Base-by-base conservation (phyloP, 139 green algal species). In the Coelastrella sp. region DNA sequence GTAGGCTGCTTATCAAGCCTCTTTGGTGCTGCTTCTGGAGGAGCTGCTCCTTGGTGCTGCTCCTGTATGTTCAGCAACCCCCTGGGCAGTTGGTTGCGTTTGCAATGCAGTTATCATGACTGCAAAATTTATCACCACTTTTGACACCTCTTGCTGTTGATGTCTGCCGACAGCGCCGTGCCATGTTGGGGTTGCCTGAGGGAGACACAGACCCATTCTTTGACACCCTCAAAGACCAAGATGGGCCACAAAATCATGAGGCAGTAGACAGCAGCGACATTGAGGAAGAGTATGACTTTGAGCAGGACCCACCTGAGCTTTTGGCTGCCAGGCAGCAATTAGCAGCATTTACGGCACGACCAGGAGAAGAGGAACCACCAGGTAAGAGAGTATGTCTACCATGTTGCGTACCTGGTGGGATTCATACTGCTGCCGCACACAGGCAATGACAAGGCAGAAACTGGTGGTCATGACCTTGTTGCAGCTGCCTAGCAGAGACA, bases 191-290 rank as follows among this genome's bases (percentile, higher is more conserved):
- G 4, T 91, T 98, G 88, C 87, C 94, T 0, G 89, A 92, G 15
- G 96, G 95, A 4, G 95, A 97, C 86, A 97, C 94, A 10, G 96
- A 98, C 90, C 96, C 96, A 8, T 94, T 91, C 79, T 91, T 97
- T 80, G 96, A 98, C 49, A 91, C 93, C 12, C 56, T 97, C 10
- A 24, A 58, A 76, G 74, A 83, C 49, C 17, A 84, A 63, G 8
- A 57, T 12, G 68, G 68, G 60, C 11, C 27, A 12, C 10, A 11
- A 49, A 20, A 85, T n/a, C 8, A 15, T 85, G 78, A 85, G 7
- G 58, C 59, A n/a, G 80, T 10, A 49, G 15, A 10, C 27, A 22
- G 22, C 20, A 68, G 49, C 56, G 84, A 88, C 9, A 58, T 17
- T 58, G 93, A 95, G 78, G 76, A 82, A 19, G 92, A 94, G 56